Base-by-base conservation (phyloP, 768 basidiomycete species). In the Dentipellis sp. region DNA sequence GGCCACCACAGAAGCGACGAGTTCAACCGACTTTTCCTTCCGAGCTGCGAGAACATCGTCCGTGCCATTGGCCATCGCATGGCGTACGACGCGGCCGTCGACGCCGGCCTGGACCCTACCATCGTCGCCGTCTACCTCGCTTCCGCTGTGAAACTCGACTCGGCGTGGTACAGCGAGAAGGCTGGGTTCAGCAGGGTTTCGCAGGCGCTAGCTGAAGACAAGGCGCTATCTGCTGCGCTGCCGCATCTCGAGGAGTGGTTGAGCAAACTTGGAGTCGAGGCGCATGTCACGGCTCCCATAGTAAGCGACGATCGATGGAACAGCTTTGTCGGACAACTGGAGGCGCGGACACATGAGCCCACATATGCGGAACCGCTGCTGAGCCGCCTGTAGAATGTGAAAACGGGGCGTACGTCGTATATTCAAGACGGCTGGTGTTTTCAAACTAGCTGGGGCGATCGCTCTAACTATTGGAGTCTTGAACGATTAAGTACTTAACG, bases 41-140 rank as follows among this genome's bases (percentile, higher is more conserved):
- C 80, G 8, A 77, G 78, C 63, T 77, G 80, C 9, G 75, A 80
- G 53, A 56, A 58, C 12, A 72, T 77, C 10, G 66, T 84, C 54
- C 77, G 81, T 69, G 77, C 83, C 14, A 77, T 84, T 34, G 82
- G 83, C 8, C 80, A 83, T 62, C 77, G 80, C 14, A 70, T 80
- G 54, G 82, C 82, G 2, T 82, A 83, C 63, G 76, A 79, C 9
- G 77, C 78, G 19, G 82, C 74, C 11, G 53, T 74, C 48, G 67
- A 69, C 42, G 69, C 71, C 12, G 72, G 71, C 3, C 65, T 82
- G 40, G 75, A 76, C 4, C 67, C 72, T 60, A 70, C 72, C 17
- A 71, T 84, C 38, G 68, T 83, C 35, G 78, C 82, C 53, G 65
- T 83, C 4, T 84, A 79, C 63, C 78, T 78, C 62, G 76, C 73